A percentile compares a stretch with the other conserved stretches of the same genome.
These are phyloP conservation scores for Globisporangium uncinulatum DNA, from an alignment of 352 stramenopile genomes.

Conservation along the genomic window DNA sequence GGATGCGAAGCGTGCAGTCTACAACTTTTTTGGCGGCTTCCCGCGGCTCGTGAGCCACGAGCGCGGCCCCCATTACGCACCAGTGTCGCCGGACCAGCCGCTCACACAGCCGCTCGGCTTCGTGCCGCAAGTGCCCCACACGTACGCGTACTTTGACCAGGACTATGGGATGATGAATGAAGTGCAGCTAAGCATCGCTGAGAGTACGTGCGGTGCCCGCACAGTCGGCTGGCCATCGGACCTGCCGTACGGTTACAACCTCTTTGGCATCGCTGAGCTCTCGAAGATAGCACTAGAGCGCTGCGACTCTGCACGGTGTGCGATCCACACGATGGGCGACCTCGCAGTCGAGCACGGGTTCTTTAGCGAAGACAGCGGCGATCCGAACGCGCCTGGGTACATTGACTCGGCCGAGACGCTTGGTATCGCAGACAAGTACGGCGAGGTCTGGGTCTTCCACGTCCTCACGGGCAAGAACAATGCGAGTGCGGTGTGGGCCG, in stretches of 20 bases:
- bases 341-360: conserved; percentile 91
- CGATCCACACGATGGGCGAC: conserved; percentile 88
- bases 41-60: conserved; percentile 67
- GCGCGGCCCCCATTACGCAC: conserved; percentile 63
- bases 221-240: conserved; percentile 70
- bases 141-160: conserved; percentile 92
- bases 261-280: conserved; percentile 90
- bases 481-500: conserved; percentile 87
- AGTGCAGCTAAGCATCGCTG: conserved; percentile 89
- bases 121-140: conserved; percentile 89
- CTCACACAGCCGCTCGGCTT: conserved; percentile 63
- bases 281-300: conserved; percentile 90
- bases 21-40: conserved; percentile 68
- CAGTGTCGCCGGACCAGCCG: conserved; percentile 18
- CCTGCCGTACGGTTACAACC: conserved; percentile 63
- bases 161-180: conserved; percentile 96
- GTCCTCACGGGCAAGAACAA: conserved; percentile 88
- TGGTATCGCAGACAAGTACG: conserved; percentile 77
- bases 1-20: conserved; percentile 45
- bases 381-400: conserved; percentile 49
- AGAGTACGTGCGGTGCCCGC: conserved; percentile 90
- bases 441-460: conserved; percentile 94
- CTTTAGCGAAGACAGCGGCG: conserved; percentile 88
- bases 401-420: conserved; percentile 82
- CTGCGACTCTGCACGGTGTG: conserved; percentile 71